phyloP scores from a whole-genome alignment of 148 eudicot species.

The Fagopyrum esculentum region DNA sequence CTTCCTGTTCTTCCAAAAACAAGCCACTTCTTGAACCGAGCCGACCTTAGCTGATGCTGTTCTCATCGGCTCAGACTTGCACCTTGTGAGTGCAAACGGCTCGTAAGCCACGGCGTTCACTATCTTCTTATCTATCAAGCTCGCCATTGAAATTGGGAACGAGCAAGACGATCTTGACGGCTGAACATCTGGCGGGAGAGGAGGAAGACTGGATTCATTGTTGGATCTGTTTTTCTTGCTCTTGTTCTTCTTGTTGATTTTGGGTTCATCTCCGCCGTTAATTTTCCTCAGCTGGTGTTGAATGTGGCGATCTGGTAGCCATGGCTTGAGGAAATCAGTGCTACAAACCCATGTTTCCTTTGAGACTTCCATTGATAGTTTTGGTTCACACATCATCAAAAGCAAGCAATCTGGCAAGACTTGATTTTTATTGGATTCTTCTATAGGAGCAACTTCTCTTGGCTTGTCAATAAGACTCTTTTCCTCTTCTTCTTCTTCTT shows the following conservation, averaged over 20 bases:
- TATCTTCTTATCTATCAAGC: slow-evolving; percentile 58
- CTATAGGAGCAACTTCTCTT: not conserved
- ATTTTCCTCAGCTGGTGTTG: slow-evolving; percentile 11
- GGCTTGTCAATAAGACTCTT: not conserved
- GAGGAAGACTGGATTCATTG: not conserved
- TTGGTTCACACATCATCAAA: slow-evolving; percentile 89
- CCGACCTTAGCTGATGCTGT: slow-evolving; percentile 63
- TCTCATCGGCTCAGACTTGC: slow-evolving; percentile 92
- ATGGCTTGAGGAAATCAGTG: slow-evolving; percentile 54
- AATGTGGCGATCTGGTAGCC: slow-evolving; percentile 43
- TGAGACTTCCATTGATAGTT: slow-evolving; percentile 93
- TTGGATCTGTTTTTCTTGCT: slow-evolving; percentile 1
- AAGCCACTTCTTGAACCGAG: slow-evolving; percentile 47
- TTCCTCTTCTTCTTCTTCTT: slow-evolving; percentile 12
- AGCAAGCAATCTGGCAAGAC: slow-evolving; percentile 83
- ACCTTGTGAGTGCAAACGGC: slow-evolving; percentile 75
- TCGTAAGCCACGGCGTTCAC: slow-evolving; percentile 63
- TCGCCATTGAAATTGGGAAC: slow-evolving; percentile 64
- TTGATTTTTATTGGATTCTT: slow-evolving; percentile 16
- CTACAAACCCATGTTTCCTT: slow-evolving; percentile 91
- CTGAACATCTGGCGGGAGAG: slow-evolving; percentile 19
- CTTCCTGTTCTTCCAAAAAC: slow-evolving; percentile 57
- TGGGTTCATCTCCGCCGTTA: slow-evolving; percentile 21
- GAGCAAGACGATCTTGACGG: slow-evolving; percentile 77
- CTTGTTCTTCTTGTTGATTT: slow-evolving; percentile 20